phyloP scores from a whole-genome alignment of 345 rosid genomes.

The Laguncularia racemosa region DNA sequence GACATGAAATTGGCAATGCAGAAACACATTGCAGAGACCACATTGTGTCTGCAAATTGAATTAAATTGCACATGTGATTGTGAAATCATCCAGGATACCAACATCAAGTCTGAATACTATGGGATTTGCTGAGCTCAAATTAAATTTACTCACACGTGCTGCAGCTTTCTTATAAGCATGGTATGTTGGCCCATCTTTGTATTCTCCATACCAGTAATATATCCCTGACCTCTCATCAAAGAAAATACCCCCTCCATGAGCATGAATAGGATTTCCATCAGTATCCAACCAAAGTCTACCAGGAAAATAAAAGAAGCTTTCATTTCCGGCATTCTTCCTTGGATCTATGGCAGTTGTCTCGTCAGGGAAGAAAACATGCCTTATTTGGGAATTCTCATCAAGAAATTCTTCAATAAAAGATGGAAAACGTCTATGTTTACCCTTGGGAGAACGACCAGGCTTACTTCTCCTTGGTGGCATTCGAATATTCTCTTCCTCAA shows the following conservation, averaged over 20 bases:
- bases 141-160: constrained; percentile 56
- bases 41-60: too few relatives aligned
- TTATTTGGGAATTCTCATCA: constrained; percentile 71
- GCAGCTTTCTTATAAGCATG: constrained; percentile 76
- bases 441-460: constrained; percentile 44
- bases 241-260: constrained; percentile 81
- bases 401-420: constrained; percentile 81
- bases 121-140: not conserved
- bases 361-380: constrained; percentile 67
- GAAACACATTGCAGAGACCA: too few relatives aligned
- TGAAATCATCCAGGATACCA: not conserved
- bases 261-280: constrained; percentile 85
- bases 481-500: constrained; percentile 60
- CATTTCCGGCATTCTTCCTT: constrained; percentile 37
- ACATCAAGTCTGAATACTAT: not conserved
- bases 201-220: constrained; percentile 93
- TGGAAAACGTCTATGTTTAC: constrained; percentile 32
- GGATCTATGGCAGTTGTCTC: constrained; percentile 60
- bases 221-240: constrained; percentile 48
- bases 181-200: constrained; percentile 90
- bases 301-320: constrained; percentile 48
- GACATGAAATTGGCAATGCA: too few relatives aligned
- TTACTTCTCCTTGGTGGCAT: constrained; percentile 64
- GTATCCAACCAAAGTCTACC: constrained; percentile 91
- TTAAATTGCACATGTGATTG: not conserved